phyloP scores from a whole-genome alignment of 257 asterid genomes.

The Gentiana straminea region DNA sequence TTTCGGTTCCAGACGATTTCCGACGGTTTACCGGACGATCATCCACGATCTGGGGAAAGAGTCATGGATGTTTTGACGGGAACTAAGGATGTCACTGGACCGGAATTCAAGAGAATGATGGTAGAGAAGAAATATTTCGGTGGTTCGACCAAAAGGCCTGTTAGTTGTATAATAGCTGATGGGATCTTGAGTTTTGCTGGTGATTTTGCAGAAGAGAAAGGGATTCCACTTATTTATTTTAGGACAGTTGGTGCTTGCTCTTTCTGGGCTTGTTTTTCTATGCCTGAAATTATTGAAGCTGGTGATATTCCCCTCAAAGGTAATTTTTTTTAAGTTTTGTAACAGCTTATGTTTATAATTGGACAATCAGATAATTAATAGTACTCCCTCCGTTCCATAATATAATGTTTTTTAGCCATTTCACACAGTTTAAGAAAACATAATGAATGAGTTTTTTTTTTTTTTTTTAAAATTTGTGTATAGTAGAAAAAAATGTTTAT shows the following conservation, averaged over 20 bases:
- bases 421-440: too few relatives aligned
- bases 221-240: too few relatives aligned
- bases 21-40: slow-evolving; percentile 22
- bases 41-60: slow-evolving; percentile 9
- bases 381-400: too few relatives aligned
- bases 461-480: too few relatives aligned
- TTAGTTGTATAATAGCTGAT: too few relatives aligned
- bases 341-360: too few relatives aligned
- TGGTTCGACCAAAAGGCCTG: neutral
- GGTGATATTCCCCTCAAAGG: slow-evolving; percentile 1
- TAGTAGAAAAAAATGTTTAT: too few relatives aligned
- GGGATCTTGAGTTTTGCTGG: too few relatives aligned
- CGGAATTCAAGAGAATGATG: slow-evolving; percentile 3
- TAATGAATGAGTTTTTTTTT: too few relatives aligned
- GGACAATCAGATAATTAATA: too few relatives aligned
- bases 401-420: too few relatives aligned
- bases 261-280: slow-evolving; percentile 6
- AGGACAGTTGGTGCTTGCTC: slow-evolving; percentile 1
- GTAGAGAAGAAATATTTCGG: slow-evolving; percentile 3
- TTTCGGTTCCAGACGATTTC: slow-evolving; percentile 10
- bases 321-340: neutral
- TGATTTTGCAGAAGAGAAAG: too few relatives aligned
- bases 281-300: neutral
- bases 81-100: neutral
- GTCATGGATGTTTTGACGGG: slow-evolving; percentile 3